These are phyloP conservation scores for Candida loeiensis DNA, from an alignment of 805 yeast genomes.

Conservation along the genomic window DNA sequence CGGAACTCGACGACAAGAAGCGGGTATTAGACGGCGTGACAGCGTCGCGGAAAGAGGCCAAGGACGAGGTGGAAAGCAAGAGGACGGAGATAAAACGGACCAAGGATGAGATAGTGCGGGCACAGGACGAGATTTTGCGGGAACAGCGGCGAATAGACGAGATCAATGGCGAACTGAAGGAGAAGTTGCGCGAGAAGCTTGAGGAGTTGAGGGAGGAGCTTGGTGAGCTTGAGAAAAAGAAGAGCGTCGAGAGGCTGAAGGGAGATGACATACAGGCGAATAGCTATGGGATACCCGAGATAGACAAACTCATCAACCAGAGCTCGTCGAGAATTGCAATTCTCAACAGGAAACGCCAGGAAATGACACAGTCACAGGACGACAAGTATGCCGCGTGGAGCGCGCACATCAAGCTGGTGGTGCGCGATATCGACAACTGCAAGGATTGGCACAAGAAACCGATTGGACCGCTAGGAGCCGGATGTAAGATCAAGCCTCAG, in stretches of 20 bases:
- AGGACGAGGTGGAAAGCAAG: constrained; percentile 15
- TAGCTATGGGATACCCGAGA: constrained; percentile 24
- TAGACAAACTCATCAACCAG: constrained; percentile 18
- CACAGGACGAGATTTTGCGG: constrained; percentile 18
- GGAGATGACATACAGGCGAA: constrained; percentile 5
- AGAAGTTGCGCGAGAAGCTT: constrained; percentile 22
- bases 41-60: constrained; percentile 8
- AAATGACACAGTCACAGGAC: constrained; percentile 19
- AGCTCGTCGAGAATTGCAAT: constrained; percentile 11
- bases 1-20: constrained; percentile 29
- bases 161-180: constrained; percentile 44
- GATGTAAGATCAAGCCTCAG: constrained; percentile 53
- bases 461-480: constrained; percentile 76
- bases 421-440: constrained; percentile 37
- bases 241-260: constrained; percentile 12
- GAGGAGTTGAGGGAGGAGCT: constrained; percentile 20
- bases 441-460: constrained; percentile 48
- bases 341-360: constrained; percentile 7
- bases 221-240: constrained; percentile 14
- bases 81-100: constrained; percentile 14
- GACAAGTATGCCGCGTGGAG: constrained; percentile 53
- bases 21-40: constrained; percentile 37
- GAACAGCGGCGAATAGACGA: constrained; percentile 41
- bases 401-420: constrained; percentile 35
- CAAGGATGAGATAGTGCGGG: constrained; percentile 11